Percentiles rank a stretch among this genome's conserved stretches.
These are phyloP conservation scores for Candida peoriensis DNA, from an alignment of 805 yeast species.

Conservation along the genomic window DNA sequence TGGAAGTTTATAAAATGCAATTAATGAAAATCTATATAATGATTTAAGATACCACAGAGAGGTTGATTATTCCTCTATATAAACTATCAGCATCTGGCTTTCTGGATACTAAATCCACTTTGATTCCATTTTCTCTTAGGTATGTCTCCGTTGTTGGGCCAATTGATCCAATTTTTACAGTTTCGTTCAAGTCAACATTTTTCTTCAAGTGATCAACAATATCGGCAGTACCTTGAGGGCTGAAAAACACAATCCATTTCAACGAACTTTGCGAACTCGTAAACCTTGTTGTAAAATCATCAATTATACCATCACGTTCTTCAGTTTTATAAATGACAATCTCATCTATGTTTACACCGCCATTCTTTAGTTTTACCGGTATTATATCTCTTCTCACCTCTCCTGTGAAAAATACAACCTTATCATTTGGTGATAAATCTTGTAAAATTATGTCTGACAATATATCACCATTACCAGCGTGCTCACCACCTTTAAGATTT, in stretches of 20 bases:
- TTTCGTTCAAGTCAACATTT: slow-evolving; percentile 3
- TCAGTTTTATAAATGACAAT: slow-evolving; percentile 66
- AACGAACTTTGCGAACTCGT: slow-evolving; percentile 9
- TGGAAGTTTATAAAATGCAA: too few species aligned
- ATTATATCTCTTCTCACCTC: slow-evolving; percentile 77
- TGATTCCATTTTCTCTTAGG: slow-evolving; percentile 44
- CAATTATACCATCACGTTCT: slow-evolving; percentile 40
- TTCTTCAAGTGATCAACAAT: slow-evolving; percentile 46
- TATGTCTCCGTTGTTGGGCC: slow-evolving; percentile 88
- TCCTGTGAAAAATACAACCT: slow-evolving; percentile 76
- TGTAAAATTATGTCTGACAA: slow-evolving; percentile 60
- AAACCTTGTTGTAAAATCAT: slow-evolving; percentile 26
- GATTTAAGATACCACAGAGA: neutral
- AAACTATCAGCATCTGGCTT: slow-evolving; percentile 70
- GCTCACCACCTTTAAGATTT: slow-evolving; percentile 63
- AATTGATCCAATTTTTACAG: slow-evolving; percentile 66
- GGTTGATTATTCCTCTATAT: slow-evolving; percentile 27
- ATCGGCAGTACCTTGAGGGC: slow-evolving; percentile 80
- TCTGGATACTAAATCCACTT: slow-evolving; percentile 58
- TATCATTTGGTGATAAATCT: slow-evolving; percentile 19
- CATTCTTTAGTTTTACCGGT: slow-evolving; percentile 49
- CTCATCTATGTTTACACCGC: slow-evolving; percentile 48
- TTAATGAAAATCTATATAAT: too few species aligned
- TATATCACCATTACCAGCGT: slow-evolving; percentile 77
- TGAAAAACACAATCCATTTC: slow-evolving; percentile 80